phyloP scores from a whole-genome alignment of 345 rosid genomes.

The Moringa oleifera region DNA sequence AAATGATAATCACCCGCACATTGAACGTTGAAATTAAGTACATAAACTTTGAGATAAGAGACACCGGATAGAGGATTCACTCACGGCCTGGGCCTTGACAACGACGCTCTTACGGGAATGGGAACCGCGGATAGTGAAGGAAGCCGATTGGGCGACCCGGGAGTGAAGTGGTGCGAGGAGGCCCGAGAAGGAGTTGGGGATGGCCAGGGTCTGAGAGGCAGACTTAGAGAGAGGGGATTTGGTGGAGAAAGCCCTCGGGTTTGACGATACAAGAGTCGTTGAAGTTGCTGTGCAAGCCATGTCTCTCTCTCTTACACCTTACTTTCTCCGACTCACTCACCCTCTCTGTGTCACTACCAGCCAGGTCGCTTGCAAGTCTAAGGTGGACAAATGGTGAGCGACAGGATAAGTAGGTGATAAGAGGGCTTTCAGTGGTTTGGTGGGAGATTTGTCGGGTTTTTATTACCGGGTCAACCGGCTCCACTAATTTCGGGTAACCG shows the following conservation, averaged over 20 bases:
- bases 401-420: conserved; percentile 11
- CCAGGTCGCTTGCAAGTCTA: conserved; percentile 13
- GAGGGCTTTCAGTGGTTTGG: neutral
- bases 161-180: conserved; percentile 39
- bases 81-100: conserved; percentile 57
- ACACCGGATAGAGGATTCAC: conserved; percentile 1
- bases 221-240: conserved; percentile 30
- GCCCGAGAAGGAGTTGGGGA: conserved; percentile 41
- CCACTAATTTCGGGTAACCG: conserved; percentile 9
- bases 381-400: conserved; percentile 26
- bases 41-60: neutral
- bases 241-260: conserved; percentile 32
- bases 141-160: conserved; percentile 36
- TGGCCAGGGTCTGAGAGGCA: conserved; percentile 34
- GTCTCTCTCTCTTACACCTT: conserved; percentile 12
- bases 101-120: conserved; percentile 45
- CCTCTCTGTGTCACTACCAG: neutral
- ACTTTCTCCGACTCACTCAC: neutral
- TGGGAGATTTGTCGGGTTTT: neutral
- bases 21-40: neutral
- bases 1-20: neutral
- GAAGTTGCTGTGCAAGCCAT: conserved; percentile 79
- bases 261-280: conserved; percentile 49
- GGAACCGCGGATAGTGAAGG: conserved; percentile 32
- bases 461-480: conserved; percentile 3